A percentile compares a stretch with the other conserved stretches of the same genome.
Evolutionary conservation across 2,329 filamentous ascomycete genomes (phyloP).

Genomic region (Aspergillus flavus): DNA sequence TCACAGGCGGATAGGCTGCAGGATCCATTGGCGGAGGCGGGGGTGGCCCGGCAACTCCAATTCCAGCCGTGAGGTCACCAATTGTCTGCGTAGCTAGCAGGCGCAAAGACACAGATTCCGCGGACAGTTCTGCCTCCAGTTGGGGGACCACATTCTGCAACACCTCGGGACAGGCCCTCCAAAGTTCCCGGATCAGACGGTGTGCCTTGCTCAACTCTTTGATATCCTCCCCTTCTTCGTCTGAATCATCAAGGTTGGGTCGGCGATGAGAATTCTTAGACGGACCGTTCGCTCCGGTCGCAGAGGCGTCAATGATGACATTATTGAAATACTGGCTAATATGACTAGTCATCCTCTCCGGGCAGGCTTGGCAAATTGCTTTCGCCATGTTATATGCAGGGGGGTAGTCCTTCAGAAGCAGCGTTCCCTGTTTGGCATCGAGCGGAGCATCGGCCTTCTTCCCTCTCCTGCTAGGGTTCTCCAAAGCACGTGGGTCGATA

Average conservation of each 20-base stretch:
- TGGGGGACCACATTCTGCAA: constrained; percentile 93
- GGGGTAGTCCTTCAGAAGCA: constrained; percentile 84
- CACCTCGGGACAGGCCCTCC: constrained; percentile 86
- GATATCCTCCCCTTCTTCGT: constrained; percentile 78
- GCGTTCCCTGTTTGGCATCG: constrained; percentile 77
- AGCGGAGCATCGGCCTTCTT: constrained; percentile 55
- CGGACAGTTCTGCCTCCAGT: constrained; percentile 86
- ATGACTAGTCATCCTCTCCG: constrained; percentile 92
- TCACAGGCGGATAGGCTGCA: constrained; percentile 73
- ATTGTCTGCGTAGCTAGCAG: constrained; percentile 90
- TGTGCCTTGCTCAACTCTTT: constrained; percentile 90
- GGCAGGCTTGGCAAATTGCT: constrained; percentile 83
- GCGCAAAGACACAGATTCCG: constrained; percentile 84
- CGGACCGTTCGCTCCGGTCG: constrained; percentile 56
- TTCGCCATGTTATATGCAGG: constrained; percentile 96
- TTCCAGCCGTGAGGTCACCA: constrained; percentile 91
- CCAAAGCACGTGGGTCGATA: constrained; percentile 68
- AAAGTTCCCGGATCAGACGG: constrained; percentile 83
- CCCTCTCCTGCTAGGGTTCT: constrained; percentile 59
- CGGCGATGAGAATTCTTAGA: constrained; percentile 46
- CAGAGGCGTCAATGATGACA: constrained; percentile 86
- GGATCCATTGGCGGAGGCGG: constrained; percentile 73
- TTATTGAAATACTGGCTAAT: constrained; percentile 97
- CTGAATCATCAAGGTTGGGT: constrained; percentile 60
- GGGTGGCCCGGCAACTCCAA: constrained; percentile 86